A percentile compares a stretch with the other conserved stretches of the same genome.
Evolutionary conservation across 768 basidiomycete genomes (phyloP).

Genomic region (Wakefieldia striispora): DNA sequence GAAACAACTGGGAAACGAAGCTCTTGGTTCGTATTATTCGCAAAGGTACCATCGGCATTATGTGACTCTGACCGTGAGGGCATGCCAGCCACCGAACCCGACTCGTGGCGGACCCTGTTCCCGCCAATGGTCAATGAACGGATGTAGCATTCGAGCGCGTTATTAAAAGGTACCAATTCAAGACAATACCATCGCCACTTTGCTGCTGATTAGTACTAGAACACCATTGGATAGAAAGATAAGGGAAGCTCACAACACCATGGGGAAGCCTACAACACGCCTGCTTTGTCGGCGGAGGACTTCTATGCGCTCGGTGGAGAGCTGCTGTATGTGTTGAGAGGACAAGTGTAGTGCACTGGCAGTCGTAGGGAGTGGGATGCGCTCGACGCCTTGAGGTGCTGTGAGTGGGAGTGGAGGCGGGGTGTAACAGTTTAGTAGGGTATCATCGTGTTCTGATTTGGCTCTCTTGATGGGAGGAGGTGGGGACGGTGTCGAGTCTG

Average conservation of each 20-base stretch:
- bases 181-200: constrained; percentile 28
- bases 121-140: constrained; percentile 11
- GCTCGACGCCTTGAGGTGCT: constrained; percentile 28
- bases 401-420: constrained; percentile 18
- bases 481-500: background rate
- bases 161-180: constrained; percentile 26
- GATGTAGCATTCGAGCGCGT: background rate
- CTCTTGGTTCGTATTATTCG: background rate
- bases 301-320: constrained; percentile 17
- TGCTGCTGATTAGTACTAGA: constrained; percentile 4
- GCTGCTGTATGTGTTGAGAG: constrained; percentile 10
- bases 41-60: background rate
- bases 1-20: background rate
- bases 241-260: constrained; percentile 23
- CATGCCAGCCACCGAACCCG: background rate
- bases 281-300: constrained; percentile 21
- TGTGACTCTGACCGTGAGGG: background rate
- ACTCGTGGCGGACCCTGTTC: constrained; percentile 15
- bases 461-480: constrained; percentile 15
- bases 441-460: constrained; percentile 17
- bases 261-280: constrained; percentile 23
- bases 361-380: constrained; percentile 17
- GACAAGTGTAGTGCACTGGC: constrained; percentile 10
- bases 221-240: background rate
- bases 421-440: background rate